Percentiles rank a stretch among this genome's conserved stretches.
Evolutionary conservation across 495 filamentous ascomycete species (phyloP).

Genomic region (Neurospora africana): DNA sequence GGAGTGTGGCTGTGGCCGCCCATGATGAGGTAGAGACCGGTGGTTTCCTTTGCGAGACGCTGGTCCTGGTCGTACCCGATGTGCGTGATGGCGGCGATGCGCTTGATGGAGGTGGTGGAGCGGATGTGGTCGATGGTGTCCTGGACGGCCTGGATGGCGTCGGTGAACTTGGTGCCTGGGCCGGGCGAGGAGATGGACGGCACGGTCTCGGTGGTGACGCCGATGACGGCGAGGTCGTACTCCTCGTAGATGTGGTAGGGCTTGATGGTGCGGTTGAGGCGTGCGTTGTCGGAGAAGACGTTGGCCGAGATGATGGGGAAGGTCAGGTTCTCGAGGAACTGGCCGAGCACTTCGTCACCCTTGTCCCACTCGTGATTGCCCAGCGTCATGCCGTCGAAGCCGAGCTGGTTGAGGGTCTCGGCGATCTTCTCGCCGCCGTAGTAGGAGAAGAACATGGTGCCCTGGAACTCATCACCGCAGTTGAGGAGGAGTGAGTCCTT

Average conservation of each 20-base stretch:
- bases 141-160: slow-evolving; percentile 39
- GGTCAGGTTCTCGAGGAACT: slow-evolving; percentile 44
- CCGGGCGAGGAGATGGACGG: slow-evolving; percentile 41
- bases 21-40: slow-evolving; percentile 46
- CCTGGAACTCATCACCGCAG: slow-evolving; percentile 51
- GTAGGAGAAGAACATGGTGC: slow-evolving; percentile 48
- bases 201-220: slow-evolving; percentile 46
- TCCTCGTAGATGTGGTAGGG: slow-evolving; percentile 47
- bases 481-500: slow-evolving; percentile 46
- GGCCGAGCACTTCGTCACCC: slow-evolving; percentile 38
- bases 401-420: slow-evolving; percentile 47
- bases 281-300: slow-evolving; percentile 37
- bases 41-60: slow-evolving; percentile 38
- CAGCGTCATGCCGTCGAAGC: slow-evolving; percentile 49
- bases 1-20: slow-evolving; percentile 51
- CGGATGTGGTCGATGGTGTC: slow-evolving; percentile 42
- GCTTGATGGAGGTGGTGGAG: slow-evolving; percentile 36
- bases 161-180: slow-evolving; percentile 39
- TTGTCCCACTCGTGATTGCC: slow-evolving; percentile 51
- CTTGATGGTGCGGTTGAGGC: slow-evolving; percentile 43
- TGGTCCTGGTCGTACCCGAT: slow-evolving; percentile 49
- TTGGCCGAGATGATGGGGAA: slow-evolving; percentile 50
- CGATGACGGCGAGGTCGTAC: slow-evolving; percentile 45
- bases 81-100: slow-evolving; percentile 48
- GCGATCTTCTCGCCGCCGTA: slow-evolving; percentile 54